These are phyloP conservation scores for Zarea fungicola DNA, from an alignment of 2,329 filamentous ascomycete genomes.

Conservation along the genomic window DNA sequence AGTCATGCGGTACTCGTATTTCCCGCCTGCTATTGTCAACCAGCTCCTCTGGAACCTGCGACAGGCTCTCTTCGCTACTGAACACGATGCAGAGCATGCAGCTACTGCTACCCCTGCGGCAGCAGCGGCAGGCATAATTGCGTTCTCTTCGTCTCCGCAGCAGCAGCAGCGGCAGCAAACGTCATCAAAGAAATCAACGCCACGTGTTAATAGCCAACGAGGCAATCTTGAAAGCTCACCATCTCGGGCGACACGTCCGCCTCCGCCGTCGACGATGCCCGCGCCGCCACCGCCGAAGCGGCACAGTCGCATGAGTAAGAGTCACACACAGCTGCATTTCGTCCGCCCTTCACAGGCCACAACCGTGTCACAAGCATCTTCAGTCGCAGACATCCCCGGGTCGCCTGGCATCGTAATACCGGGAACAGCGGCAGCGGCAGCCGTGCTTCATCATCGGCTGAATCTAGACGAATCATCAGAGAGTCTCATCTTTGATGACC, in stretches of 20 bases:
- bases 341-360: slow-evolving; percentile 32
- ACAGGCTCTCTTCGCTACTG: slow-evolving; percentile 41
- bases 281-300: slow-evolving; percentile 12
- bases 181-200: not conserved
- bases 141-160: slow-evolving; percentile 14
- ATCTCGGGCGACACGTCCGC: slow-evolving; percentile 2
- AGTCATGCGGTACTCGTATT: slow-evolving; percentile 47
- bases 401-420: too few relatives aligned
- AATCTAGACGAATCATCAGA: slow-evolving; percentile 9
- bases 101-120: not conserved
- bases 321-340: slow-evolving; percentile 1
- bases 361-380: slow-evolving; percentile 31
- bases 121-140: not conserved
- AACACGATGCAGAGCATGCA: slow-evolving; percentile 14
- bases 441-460: too few relatives aligned
- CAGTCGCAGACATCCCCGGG: slow-evolving; percentile 3
- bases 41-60: slow-evolving; percentile 54
- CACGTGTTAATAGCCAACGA: not conserved
- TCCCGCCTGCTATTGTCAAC: slow-evolving; percentile 53
- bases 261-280: slow-evolving; percentile 18
- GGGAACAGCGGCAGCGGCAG: not conserved
- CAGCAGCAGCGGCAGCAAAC: not conserved
- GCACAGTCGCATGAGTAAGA: not conserved
- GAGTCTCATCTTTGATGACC: slow-evolving; percentile 21
- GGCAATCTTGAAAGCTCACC: slow-evolving; percentile 16